Percentiles rank a stretch among this genome's conserved stretches.
Evolutionary conservation across 2,329 filamentous ascomycete genomes (phyloP).

Genomic region (Aureobasidium sp.): DNA sequence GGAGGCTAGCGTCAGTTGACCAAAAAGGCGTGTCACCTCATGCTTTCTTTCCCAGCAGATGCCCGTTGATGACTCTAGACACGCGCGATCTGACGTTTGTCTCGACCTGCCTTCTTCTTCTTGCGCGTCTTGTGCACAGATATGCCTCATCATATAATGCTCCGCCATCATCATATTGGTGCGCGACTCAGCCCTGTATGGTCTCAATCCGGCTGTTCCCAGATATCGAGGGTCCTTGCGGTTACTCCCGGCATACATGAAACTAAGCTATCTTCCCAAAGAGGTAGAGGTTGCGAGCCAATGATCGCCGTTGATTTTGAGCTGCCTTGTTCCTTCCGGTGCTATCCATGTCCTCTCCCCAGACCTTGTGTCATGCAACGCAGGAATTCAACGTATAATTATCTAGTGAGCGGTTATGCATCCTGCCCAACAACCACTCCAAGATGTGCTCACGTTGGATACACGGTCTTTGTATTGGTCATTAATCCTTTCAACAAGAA

Average conservation of each 20-base stretch:
- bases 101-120: neutral
- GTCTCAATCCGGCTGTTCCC: neutral
- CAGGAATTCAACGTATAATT: neutral
- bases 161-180: neutral
- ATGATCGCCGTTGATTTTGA: slow-evolving; percentile 7
- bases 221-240: slow-evolving; percentile 1
- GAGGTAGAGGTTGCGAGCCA: slow-evolving; percentile 4
- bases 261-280: neutral
- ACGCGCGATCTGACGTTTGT: slow-evolving; percentile 2
- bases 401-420: neutral
- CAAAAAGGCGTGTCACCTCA: slow-evolving; percentile 7
- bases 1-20: slow-evolving; percentile 12
- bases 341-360: slow-evolving; percentile 1
- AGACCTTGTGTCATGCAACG: neutral
- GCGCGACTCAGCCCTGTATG: neutral
- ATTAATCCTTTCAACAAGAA: slow-evolving; percentile 5
- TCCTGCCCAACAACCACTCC: neutral
- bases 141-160: neutral
- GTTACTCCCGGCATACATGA: slow-evolving; percentile 7
- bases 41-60: neutral
- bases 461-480: neutral
- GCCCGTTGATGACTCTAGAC: neutral
- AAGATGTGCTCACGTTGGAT: neutral
- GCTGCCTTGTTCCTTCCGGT: slow-evolving; percentile 6
- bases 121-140: neutral